A percentile compares a stretch with the other conserved stretches of the same genome.
These are phyloP conservation scores for Calamus simplicifolius DNA, from an alignment of 176 grass and related monocot species.

Conservation along the genomic window DNA sequence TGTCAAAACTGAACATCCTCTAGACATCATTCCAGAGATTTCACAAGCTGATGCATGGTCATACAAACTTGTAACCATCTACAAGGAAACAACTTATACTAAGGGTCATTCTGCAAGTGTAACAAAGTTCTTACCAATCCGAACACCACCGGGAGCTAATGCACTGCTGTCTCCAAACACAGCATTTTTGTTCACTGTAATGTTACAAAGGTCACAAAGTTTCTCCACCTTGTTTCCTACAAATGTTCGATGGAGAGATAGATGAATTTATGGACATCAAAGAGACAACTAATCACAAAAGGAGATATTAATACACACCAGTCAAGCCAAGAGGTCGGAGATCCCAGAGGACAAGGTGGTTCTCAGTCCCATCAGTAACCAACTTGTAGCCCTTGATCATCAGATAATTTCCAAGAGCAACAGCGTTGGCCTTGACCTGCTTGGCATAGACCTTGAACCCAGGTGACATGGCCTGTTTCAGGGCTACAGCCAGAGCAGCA, in stretches of 20 bases:
- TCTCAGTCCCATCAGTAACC: slow-evolving; percentile 7
- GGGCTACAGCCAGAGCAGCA: slow-evolving; percentile 4
- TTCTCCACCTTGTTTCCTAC: slow-evolving; percentile 6
- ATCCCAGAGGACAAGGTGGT: slow-evolving; percentile 6
- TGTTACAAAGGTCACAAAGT: slow-evolving; percentile 5
- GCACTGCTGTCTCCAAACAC: slow-evolving; percentile 10
- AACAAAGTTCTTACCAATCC: background rate
- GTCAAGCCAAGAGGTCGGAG: slow-evolving; percentile 5
- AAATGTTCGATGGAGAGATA: background rate
- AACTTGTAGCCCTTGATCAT: slow-evolving; percentile 2
- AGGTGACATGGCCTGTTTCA: background rate
- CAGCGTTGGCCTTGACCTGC: slow-evolving; percentile 1
- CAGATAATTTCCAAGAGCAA: slow-evolving; percentile 2
- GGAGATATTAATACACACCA: background rate
- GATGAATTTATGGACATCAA: background rate
- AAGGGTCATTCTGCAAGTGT: no score
- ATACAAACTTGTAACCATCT: no score
- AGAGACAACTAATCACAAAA: background rate
- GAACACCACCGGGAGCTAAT: slow-evolving; percentile 2
- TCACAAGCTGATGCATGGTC: no score
- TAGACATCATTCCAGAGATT: no score
- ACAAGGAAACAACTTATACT: no score
- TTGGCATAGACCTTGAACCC: slow-evolving; percentile 1
- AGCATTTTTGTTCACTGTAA: slow-evolving; percentile 3
- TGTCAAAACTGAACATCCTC: no score